These are phyloP conservation scores for Metarhizium robertsii DNA, from an alignment of 2,329 filamentous ascomycete genomes.

Conservation along the genomic window DNA sequence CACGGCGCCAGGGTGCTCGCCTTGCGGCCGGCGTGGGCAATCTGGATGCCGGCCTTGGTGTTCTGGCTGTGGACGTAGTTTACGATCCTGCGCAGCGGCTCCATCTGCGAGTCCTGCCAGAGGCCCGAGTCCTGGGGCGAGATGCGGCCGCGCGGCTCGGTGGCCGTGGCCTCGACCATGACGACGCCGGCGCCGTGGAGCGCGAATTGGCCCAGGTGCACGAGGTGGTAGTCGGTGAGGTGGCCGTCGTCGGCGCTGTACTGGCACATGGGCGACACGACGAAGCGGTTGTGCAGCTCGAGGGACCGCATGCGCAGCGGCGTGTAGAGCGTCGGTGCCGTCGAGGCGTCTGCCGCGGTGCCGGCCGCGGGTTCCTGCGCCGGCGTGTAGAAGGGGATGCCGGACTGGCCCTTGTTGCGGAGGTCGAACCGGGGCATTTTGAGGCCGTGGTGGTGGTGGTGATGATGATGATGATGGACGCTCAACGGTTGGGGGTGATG, in stretches of 20 bases:
- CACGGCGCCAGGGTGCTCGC: slow-evolving; percentile 54
- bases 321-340: slow-evolving; percentile 44
- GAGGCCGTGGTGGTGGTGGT: background rate
- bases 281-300: slow-evolving; percentile 46
- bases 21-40: slow-evolving; percentile 72
- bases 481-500: too few species aligned
- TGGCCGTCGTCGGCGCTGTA: slow-evolving; percentile 54
- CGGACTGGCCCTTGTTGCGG: slow-evolving; percentile 30
- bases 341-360: slow-evolving; percentile 29
- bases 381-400: slow-evolving; percentile 45
- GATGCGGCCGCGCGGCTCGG: slow-evolving; percentile 70
- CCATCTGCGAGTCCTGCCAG: slow-evolving; percentile 78
- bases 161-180: slow-evolving; percentile 70
- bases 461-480: background rate
- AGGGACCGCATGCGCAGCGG: slow-evolving; percentile 45
- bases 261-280: slow-evolving; percentile 53
- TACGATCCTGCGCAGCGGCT: slow-evolving; percentile 57
- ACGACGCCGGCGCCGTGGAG: slow-evolving; percentile 65
- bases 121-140: slow-evolving; percentile 70
- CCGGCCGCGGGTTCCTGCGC: slow-evolving; percentile 41
- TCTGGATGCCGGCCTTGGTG: slow-evolving; percentile 69
- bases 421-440: slow-evolving; percentile 9
- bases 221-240: slow-evolving; percentile 61
- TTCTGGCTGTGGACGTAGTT: slow-evolving; percentile 75
- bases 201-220: slow-evolving; percentile 72